Conservation (phyloP, 164 flowering plant genomes). For the Euptelea pleiosperma region DNA sequence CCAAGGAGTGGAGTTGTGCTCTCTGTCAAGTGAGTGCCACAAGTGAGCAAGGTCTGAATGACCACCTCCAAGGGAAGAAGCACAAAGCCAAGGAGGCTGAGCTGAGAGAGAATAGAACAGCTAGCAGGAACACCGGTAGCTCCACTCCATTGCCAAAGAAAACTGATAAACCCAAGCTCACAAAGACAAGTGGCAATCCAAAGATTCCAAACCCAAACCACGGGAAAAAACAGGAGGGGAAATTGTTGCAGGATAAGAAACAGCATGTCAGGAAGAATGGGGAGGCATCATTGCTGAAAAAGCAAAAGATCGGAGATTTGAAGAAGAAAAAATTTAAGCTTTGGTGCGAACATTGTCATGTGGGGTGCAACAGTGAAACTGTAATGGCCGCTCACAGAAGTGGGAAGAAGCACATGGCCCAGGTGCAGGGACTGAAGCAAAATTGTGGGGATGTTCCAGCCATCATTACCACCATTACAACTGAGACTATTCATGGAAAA, state of each 20-base stretch:
- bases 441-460: conserved; percentile 14
- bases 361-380: conserved; percentile 12
- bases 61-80: conserved; percentile 38
- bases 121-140: not conserved
- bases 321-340: conserved; percentile 13
- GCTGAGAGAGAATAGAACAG: conserved; percentile 3
- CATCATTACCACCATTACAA: too few species aligned
- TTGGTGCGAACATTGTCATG: conserved; percentile 25
- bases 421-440: conserved; percentile 6
- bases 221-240: not conserved
- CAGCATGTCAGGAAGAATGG: too few species aligned
- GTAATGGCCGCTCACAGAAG: conserved; percentile 17
- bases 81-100: conserved; percentile 42
- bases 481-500: not conserved
- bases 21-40: conserved; percentile 45
- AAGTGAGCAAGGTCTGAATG: conserved; percentile 26
- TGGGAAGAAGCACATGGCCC: conserved; percentile 22
- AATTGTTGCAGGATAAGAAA: conserved; percentile 9
- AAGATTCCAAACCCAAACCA: not conserved
- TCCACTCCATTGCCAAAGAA: conserved; percentile 3
- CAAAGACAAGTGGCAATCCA: not conserved
- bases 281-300: not conserved
- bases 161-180: conserved; percentile 2
- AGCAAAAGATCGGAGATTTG: not conserved
- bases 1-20: conserved; percentile 52